Conservation (phyloP, 306 rosid species). For the Fragaria nilgerrensis region DNA sequence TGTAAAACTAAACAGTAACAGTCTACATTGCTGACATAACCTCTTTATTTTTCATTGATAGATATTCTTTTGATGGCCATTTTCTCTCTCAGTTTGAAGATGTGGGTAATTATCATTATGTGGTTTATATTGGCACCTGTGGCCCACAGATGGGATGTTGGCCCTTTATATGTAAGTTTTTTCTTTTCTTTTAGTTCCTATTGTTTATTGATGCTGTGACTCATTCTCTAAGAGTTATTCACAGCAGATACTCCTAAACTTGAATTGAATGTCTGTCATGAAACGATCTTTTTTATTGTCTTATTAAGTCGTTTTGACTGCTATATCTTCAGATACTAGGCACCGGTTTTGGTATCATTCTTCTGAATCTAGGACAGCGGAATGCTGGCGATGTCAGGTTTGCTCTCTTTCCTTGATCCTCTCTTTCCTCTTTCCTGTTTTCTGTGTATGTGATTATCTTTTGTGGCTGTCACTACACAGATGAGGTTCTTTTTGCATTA, state of each 20-base stretch:
- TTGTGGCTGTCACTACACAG: not conserved
- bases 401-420: slow-evolving; percentile 8
- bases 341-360: slow-evolving; percentile 78
- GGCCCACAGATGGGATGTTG: slow-evolving; percentile 81
- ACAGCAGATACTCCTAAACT: not conserved
- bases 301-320: slow-evolving; percentile 9
- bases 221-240: not conserved
- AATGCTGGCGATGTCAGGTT: slow-evolving; percentile 89
- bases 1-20: slow-evolving; percentile 13
- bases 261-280: not conserved
- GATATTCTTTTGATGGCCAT: slow-evolving; percentile 86
- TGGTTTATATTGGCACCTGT: slow-evolving; percentile 93
- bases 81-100: slow-evolving; percentile 79
- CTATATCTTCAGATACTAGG: slow-evolving; percentile 62
- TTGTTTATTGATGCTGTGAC: slow-evolving; percentile 9
- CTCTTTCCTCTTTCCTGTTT: not conserved
- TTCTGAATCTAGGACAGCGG: slow-evolving; percentile 81
- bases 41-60: slow-evolving; percentile 39
- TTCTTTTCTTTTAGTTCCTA: slow-evolving; percentile 1
- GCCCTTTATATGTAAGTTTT: slow-evolving; percentile 82
- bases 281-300: not conserved
- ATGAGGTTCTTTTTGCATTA: not conserved
- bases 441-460: not conserved
- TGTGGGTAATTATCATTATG: slow-evolving; percentile 63
- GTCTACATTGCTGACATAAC: slow-evolving; percentile 29